Conservation (phyloP, 208 protist species). For the Angomonas ambiguus region DNA sequence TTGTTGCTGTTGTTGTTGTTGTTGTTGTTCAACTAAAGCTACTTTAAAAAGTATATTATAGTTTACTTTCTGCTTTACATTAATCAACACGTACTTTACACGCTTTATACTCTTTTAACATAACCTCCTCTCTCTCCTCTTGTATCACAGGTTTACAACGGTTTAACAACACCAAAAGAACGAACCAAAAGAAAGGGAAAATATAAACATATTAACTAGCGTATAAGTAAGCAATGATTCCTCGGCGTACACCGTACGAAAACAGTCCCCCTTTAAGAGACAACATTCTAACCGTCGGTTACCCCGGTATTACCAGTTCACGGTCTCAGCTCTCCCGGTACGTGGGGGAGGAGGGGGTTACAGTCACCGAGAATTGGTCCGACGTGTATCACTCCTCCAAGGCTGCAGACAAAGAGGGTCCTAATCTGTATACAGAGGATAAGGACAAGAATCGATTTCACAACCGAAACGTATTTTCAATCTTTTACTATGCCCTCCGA, state of each 20-base stretch:
- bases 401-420: not conserved
- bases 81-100: too few species aligned
- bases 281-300: constrained; percentile 82
- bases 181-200: not conserved
- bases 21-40: too few species aligned
- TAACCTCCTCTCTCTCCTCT: not conserved
- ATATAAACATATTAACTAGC: not conserved
- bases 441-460: not conserved
- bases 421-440: not conserved
- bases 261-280: constrained; percentile 40
- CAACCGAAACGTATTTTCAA: not conserved
- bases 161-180: too few species aligned
- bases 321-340: constrained; percentile 68
- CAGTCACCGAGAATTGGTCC: constrained; percentile 58
- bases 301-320: constrained; percentile 63
- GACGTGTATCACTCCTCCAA: constrained; percentile 12
- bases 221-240: too few species aligned
- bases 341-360: constrained; percentile 59
- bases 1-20: not conserved
- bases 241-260: constrained; percentile 51
- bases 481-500: not conserved
- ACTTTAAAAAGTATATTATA: too few species aligned
- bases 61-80: too few species aligned
- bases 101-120: not conserved
- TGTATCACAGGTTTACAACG: not conserved